Percentiles rank a stretch among this genome's conserved stretches.
Evolutionary conservation across 148 eudicot genomes (phyloP).

Genomic region (Cornus florida): DNA sequence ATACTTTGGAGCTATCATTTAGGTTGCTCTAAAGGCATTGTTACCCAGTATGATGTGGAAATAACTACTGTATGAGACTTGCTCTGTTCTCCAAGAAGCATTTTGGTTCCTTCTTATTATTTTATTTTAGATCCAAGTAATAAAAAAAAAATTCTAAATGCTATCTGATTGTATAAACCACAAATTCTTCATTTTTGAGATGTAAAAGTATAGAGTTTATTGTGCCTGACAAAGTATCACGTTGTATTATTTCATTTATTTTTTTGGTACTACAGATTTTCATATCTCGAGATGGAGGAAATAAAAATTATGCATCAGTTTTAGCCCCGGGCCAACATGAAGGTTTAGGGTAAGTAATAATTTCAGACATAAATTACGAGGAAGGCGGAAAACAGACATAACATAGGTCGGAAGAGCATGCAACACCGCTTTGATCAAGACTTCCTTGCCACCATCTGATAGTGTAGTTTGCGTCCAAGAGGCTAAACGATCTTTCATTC

Average conservation of each 20-base stretch:
- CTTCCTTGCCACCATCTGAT: too few relatives aligned
- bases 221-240: too few relatives aligned
- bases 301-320: constrained; percentile 81
- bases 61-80: too few relatives aligned
- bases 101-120: background rate
- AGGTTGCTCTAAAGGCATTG: too few relatives aligned
- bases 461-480: too few relatives aligned
- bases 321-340: constrained; percentile 95
- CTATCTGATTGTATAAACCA: background rate
- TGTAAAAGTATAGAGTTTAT: too few relatives aligned
- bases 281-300: constrained; percentile 89
- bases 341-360: constrained; percentile 77
- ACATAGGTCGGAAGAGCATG: too few relatives aligned
- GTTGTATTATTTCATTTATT: background rate
- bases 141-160: background rate
- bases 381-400: too few relatives aligned
- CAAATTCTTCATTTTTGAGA: background rate
- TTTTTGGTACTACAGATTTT: constrained; percentile 60
- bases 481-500: too few relatives aligned
- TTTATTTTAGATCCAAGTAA: background rate
- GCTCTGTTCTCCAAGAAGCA: background rate
- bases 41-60: background rate
- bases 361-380: too few relatives aligned
- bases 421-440: too few relatives aligned
- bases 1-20: too few relatives aligned